Evolutionary conservation across 768 basidiomycete species (phyloP).

Genomic region (Lentinula aciculospora): DNA sequence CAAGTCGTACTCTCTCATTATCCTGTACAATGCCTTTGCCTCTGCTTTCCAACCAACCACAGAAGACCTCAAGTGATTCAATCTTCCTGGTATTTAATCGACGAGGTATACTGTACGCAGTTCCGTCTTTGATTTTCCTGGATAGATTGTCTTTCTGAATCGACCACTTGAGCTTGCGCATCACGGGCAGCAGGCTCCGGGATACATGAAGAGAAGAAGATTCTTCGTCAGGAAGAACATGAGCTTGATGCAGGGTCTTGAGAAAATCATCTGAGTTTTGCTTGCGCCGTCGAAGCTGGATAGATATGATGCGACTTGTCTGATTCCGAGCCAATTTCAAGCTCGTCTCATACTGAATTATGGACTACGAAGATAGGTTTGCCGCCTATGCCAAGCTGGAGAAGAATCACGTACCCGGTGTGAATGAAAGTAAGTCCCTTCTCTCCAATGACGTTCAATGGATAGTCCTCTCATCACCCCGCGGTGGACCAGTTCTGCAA

Average conservation of each 20-base stretch:
- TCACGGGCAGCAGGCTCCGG: conserved; percentile 54
- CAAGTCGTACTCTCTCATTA: conserved; percentile 60
- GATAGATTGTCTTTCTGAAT: conserved; percentile 59
- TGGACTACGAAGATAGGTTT: conserved; percentile 40
- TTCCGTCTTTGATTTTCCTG: conserved; percentile 44
- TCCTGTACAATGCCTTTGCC: conserved; percentile 49
- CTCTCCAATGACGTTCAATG: conserved; percentile 61
- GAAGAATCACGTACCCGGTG: conserved; percentile 37
- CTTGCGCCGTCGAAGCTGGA: conserved; percentile 46
- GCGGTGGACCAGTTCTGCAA: conserved; percentile 62
- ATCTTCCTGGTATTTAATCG: conserved; percentile 8
- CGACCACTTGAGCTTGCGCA: conserved; percentile 69
- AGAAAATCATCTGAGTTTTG: conserved; percentile 26
- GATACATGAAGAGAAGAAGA: conserved; percentile 51
- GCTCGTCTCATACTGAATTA: conserved; percentile 59
- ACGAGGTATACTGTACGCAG: conserved; percentile 16
- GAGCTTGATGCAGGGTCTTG: conserved; percentile 39
- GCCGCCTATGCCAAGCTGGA: background rate
- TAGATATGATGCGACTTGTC: conserved; percentile 44
- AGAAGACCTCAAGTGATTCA: conserved; percentile 31
- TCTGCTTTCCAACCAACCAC: conserved; percentile 52
- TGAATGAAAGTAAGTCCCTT: conserved; percentile 62
- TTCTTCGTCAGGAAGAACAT: conserved; percentile 60
- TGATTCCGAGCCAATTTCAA: conserved; percentile 48
- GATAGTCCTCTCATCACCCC: conserved; percentile 66